These are phyloP conservation scores for Vitis rotundifolia DNA, from an alignment of 164 flowering plant genomes.

Conservation along the genomic window DNA sequence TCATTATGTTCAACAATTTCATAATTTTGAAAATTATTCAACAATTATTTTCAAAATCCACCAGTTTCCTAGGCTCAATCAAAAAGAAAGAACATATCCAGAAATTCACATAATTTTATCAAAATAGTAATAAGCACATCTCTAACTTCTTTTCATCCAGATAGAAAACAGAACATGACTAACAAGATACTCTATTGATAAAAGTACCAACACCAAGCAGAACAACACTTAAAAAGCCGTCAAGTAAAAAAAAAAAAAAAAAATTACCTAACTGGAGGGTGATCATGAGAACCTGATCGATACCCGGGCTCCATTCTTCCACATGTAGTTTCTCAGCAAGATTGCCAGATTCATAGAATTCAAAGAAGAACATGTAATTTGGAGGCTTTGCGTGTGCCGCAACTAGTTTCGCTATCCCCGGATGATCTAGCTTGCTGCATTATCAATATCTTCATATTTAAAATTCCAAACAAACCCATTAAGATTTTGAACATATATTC, in stretches of 20 bases:
- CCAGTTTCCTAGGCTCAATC: no score
- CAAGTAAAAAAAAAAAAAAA: neutral
- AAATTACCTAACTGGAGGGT: constrained; percentile 53
- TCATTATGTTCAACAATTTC: neutral
- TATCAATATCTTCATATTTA: neutral
- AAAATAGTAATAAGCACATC: no score
- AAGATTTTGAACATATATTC: neutral
- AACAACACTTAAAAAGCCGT: neutral
- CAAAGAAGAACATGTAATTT: constrained; percentile 83
- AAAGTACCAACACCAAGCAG: neutral
- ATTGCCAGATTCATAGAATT: constrained; percentile 55
- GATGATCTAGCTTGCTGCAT: constrained; percentile 75
- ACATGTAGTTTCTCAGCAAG: constrained; percentile 69
- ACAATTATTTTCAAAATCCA: neutral
- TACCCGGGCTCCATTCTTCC: constrained; percentile 73
- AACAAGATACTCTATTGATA: no score
- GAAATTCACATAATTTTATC: no score
- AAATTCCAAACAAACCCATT: constrained; percentile 1
- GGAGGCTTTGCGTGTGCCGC: constrained; percentile 95
- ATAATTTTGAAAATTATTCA: neutral
- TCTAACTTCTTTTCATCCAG: no score
- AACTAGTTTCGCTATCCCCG: constrained; percentile 67
- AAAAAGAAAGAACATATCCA: no score
- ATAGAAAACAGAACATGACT: no score
- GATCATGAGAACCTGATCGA: constrained; percentile 50